Conservation (phyloP, 768 basidiomycete species). For the Russula sp. region DNA sequence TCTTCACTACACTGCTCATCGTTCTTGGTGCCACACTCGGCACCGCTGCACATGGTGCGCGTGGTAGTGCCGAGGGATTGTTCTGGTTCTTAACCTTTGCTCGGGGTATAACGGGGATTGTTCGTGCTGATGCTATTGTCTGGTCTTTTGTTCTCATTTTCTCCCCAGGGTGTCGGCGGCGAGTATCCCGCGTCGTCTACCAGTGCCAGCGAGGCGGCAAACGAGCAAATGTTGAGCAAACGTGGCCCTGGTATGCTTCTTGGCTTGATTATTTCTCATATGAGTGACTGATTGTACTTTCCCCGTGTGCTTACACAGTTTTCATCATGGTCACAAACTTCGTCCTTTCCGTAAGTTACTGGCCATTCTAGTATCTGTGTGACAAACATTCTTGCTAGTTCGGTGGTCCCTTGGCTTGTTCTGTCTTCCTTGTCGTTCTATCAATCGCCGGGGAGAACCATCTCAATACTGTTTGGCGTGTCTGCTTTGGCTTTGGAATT, state of each 20-base stretch:
- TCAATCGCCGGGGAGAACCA: constrained; percentile 58
- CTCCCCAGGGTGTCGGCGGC: constrained; percentile 58
- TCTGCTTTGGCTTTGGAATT: constrained; percentile 58
- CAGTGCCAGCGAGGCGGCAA: constrained; percentile 63
- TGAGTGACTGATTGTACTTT: not conserved
- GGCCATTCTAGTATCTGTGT: not conserved
- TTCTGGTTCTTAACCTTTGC: constrained; percentile 74
- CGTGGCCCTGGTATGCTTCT: constrained; percentile 50
- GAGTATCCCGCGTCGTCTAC: constrained; percentile 73
- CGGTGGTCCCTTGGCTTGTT: constrained; percentile 58
- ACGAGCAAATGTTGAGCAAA: constrained; percentile 52
- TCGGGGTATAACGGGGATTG: constrained; percentile 61
- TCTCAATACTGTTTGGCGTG: constrained; percentile 59
- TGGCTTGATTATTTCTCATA: not conserved
- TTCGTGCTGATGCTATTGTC: constrained; percentile 28
- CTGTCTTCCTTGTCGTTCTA: constrained; percentile 60
- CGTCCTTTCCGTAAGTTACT: constrained; percentile 45
- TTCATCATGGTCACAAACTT: constrained; percentile 76
- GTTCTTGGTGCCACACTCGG: constrained; percentile 61
- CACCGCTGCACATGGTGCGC: constrained; percentile 58
- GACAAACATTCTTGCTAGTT: constrained; percentile 33
- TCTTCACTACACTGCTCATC: constrained; percentile 60
- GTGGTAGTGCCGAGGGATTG: constrained; percentile 48
- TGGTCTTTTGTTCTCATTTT: not conserved
- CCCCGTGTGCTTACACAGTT: constrained; percentile 30